phyloP scores from a whole-genome alignment of 1,139 yeast genomes.

The Yamadazyma mexicana region DNA sequence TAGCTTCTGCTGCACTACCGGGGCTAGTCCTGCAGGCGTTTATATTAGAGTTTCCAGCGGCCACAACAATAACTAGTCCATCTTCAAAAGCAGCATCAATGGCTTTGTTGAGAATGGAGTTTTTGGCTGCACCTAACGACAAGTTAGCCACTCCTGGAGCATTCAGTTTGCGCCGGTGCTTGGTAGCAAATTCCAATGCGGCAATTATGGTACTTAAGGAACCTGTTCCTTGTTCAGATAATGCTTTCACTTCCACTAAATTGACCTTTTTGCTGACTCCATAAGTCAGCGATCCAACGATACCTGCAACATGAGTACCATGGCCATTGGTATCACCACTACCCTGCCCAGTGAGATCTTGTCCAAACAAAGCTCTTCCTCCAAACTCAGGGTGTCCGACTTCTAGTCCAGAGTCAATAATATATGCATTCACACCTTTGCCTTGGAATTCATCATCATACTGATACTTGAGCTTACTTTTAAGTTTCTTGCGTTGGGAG shows the following conservation, averaged over 20 bases:
- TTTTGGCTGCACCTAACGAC: slow-evolving; percentile 73
- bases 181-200: slow-evolving; percentile 71
- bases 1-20: slow-evolving; percentile 67
- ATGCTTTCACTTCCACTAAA: slow-evolving; percentile 70
- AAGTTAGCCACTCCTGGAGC: slow-evolving; percentile 70
- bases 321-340: slow-evolving; percentile 69
- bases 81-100: slow-evolving; percentile 66
- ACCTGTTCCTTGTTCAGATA: slow-evolving; percentile 64
- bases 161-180: slow-evolving; percentile 47
- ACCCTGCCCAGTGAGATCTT: slow-evolving; percentile 64
- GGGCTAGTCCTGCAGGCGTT: slow-evolving; percentile 84
- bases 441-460: slow-evolving; percentile 28
- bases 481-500: slow-evolving; percentile 48
- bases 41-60: slow-evolving; percentile 81
- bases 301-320: slow-evolving; percentile 88
- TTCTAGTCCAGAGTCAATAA: slow-evolving; percentile 77
- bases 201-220: slow-evolving; percentile 64
- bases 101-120: slow-evolving; percentile 67
- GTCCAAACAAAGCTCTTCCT: slow-evolving; percentile 58
- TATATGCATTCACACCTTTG: slow-evolving; percentile 63
- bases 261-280: slow-evolving; percentile 77
- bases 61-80: slow-evolving; percentile 79
- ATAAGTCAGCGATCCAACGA: slow-evolving; percentile 73
- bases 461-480: slow-evolving; percentile 21
- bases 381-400: slow-evolving; percentile 63